These are phyloP conservation scores for Monilinia fructigena DNA, from an alignment of 2,329 filamentous ascomycete genomes.

Conservation along the genomic window DNA sequence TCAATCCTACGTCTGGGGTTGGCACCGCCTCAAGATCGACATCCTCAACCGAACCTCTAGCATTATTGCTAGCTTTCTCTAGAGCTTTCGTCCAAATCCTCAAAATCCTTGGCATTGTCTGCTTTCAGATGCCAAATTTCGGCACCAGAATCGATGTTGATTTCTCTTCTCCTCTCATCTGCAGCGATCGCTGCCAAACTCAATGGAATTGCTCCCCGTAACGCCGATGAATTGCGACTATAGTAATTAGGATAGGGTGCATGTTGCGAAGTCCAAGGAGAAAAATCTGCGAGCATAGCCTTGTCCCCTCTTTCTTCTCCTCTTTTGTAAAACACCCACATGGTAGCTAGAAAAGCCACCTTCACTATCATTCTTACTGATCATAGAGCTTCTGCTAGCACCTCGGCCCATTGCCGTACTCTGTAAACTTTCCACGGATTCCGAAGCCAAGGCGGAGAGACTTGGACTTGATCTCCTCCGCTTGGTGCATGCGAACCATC, in stretches of 20 bases:
- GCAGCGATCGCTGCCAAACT: constrained; percentile 88
- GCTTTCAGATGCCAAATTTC: constrained; percentile 95
- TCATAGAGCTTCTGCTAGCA: constrained; percentile 49
- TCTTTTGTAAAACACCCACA: constrained; percentile 83
- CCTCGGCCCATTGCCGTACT: constrained; percentile 41
- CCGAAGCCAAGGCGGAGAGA: constrained; percentile 47
- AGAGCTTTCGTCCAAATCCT: constrained; percentile 86
- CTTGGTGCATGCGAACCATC: constrained; percentile 48
- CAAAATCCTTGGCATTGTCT: constrained; percentile 78
- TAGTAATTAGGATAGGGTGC: constrained; percentile 97
- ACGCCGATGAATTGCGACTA: constrained; percentile 85
- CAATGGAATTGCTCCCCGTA: constrained; percentile 88
- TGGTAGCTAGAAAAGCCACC: constrained; percentile 60
- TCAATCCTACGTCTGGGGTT: constrained; percentile 36
- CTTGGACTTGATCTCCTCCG: constrained; percentile 48
- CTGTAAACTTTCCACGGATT: constrained; percentile 61
- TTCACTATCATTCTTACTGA: constrained; percentile 53
- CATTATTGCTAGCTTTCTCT: constrained; percentile 73
- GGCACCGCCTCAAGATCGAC: constrained; percentile 43
- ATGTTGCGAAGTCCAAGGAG: constrained; percentile 90
- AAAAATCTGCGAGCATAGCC: constrained; percentile 93
- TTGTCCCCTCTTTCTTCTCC: constrained; percentile 88
- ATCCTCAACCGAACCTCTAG: constrained; percentile 45
- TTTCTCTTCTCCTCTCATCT: constrained; percentile 83
- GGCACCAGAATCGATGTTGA: constrained; percentile 93